phyloP scores from a whole-genome alignment of 768 basidiomycete genomes.

The Pseudohyphozyma bogoriensis region DNA sequence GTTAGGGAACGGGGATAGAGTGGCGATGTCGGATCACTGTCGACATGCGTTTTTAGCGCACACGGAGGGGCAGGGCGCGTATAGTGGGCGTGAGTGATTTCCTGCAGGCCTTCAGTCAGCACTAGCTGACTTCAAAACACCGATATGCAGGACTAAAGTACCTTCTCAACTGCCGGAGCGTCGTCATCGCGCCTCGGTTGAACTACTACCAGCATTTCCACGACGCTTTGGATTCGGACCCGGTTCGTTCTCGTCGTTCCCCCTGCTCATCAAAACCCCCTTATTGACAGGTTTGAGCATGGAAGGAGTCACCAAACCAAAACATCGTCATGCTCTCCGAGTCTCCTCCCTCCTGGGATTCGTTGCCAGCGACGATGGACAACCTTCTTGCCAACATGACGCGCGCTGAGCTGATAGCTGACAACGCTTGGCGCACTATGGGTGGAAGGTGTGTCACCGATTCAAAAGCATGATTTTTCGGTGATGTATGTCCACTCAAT shows the following conservation, averaged over 20 bases:
- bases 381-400: background rate
- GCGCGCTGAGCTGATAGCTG: background rate
- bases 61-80: background rate
- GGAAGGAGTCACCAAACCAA: background rate
- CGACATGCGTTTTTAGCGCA: background rate
- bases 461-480: background rate
- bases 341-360: background rate
- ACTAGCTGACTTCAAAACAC: no score
- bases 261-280: no score
- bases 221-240: background rate
- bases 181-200: background rate
- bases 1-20: background rate
- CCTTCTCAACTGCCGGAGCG: background rate
- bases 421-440: background rate
- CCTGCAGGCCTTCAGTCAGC: no score
- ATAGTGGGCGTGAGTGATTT: background rate
- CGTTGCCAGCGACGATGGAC: background rate
- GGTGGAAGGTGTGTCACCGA: background rate
- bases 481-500: background rate
- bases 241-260: background rate
- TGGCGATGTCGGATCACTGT: background rate
- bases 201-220: background rate
- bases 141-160: no score
- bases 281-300: no score
- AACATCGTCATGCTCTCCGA: background rate